These are phyloP conservation scores for Mycena venus DNA, from an alignment of 768 basidiomycete species.

Conservation along the genomic window DNA sequence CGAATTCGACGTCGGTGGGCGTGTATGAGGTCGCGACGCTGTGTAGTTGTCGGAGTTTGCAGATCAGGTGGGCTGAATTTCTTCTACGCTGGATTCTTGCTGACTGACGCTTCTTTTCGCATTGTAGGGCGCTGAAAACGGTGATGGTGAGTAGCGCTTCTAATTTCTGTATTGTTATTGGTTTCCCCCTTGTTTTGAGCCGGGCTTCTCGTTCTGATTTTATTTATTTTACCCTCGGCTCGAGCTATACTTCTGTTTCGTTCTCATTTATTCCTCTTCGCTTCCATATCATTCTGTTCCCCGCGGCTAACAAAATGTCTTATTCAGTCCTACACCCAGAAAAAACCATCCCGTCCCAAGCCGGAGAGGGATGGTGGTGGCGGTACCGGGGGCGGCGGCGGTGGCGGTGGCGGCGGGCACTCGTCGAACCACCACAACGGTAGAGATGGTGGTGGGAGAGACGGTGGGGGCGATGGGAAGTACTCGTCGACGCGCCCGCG, in stretches of 20 bases:
- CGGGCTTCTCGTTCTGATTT: no score
- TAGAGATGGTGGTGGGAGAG: constrained; percentile 3
- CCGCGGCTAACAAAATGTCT: neutral
- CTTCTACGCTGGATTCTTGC: no score
- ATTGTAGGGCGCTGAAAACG: constrained; percentile 74
- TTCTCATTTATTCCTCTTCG: neutral
- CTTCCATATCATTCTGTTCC: no score
- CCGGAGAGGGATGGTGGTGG: constrained; percentile 60
- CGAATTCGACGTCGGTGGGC: constrained; percentile 87
- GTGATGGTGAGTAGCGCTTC: constrained; percentile 87
- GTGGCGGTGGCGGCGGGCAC: constrained; percentile 46
- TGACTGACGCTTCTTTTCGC: constrained; percentile 14
- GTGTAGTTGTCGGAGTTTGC: constrained; percentile 88
- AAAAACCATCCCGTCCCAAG: constrained; percentile 72
- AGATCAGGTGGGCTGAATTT: constrained; percentile 87
- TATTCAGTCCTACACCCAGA: constrained; percentile 82
- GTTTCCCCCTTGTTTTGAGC: no score
- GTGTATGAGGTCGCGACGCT: constrained; percentile 97
- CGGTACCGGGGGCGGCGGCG: constrained; percentile 49
- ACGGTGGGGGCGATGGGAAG: constrained; percentile 44
- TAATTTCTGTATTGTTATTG: no score
- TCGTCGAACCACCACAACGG: neutral
- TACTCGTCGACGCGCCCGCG: constrained; percentile 59
- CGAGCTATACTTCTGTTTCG: no score
- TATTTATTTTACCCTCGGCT: no score